A percentile compares a stretch with the other conserved stretches of the same genome.
phyloP scores from a whole-genome alignment of 2,329 filamentous ascomycete genomes.

The Kalaharituber pfeilii region DNA sequence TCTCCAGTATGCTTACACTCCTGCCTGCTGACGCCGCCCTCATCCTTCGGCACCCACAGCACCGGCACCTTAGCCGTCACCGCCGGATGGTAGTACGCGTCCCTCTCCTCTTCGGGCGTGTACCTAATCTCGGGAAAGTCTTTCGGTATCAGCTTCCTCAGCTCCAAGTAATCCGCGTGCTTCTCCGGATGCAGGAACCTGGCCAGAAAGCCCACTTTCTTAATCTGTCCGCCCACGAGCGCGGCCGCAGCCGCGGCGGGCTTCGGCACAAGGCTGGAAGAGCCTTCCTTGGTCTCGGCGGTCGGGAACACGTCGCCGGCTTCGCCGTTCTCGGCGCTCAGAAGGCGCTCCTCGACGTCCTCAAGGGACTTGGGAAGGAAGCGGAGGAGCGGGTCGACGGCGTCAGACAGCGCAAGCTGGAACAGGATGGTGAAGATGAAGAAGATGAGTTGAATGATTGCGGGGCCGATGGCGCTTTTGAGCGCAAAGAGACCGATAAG shows the following conservation, averaged over 20 bases:
- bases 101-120: conserved; percentile 40
- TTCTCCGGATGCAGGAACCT: conserved; percentile 64
- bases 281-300: conserved; percentile 18
- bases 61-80: conserved; percentile 45
- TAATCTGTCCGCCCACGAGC: conserved; percentile 15
- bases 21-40: conserved; percentile 55
- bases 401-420: conserved; percentile 54
- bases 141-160: conserved; percentile 52
- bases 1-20: conserved; percentile 53
- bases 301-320: conserved; percentile 18
- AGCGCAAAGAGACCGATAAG: conserved; percentile 72
- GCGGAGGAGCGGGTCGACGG: conserved; percentile 57
- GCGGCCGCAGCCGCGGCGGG: conserved; percentile 10
- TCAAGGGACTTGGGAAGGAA: conserved; percentile 62
- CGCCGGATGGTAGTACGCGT: conserved; percentile 59
- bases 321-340: conserved; percentile 24
- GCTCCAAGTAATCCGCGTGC: conserved; percentile 52
- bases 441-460: conserved; percentile 60
- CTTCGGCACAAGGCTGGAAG: conserved; percentile 6
- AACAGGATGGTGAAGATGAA: conserved; percentile 59
- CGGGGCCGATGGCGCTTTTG: conserved; percentile 45
- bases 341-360: conserved; percentile 36
- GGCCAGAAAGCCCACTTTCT: conserved; percentile 40
- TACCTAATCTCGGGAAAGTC: conserved; percentile 41
- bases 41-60: conserved; percentile 72